Percentiles rank a stretch among this genome's conserved stretches.
Conservation (phyloP, 352 stramenopile species). For the Phytophthora quininea region DNA sequence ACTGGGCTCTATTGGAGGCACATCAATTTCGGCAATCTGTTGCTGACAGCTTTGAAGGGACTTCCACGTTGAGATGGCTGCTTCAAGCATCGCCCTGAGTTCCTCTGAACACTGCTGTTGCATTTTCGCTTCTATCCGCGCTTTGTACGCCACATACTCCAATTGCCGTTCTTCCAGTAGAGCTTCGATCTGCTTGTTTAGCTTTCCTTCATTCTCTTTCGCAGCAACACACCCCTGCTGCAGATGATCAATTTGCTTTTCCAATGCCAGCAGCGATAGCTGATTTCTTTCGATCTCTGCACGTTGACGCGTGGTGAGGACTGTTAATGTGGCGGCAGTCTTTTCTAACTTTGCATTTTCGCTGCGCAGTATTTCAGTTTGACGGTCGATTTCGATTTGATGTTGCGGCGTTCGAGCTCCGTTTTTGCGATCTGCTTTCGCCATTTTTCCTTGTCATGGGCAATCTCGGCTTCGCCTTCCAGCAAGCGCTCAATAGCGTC, state of each 20-base stretch:
- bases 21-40: conserved; percentile 25
- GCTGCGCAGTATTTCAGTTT: conserved; percentile 47
- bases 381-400: conserved; percentile 68
- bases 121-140: conserved; percentile 37
- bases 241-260: conserved; percentile 33
- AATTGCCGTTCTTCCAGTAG: conserved; percentile 42
- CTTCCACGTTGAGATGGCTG: conserved; percentile 46
- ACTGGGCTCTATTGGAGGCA: conserved; percentile 7
- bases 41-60: conserved; percentile 39
- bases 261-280: conserved; percentile 24
- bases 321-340: conserved; percentile 23
- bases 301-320: conserved; percentile 21
- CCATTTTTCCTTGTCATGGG: conserved; percentile 52
- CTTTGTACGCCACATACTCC: conserved; percentile 40
- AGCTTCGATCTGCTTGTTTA: conserved; percentile 42
- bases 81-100: conserved; percentile 39
- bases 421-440: conserved; percentile 44
- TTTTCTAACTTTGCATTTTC: conserved; percentile 52
- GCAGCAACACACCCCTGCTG: conserved; percentile 27
- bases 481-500: conserved; percentile 38
- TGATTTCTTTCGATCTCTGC: conserved; percentile 38
- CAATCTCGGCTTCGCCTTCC: conserved; percentile 40
- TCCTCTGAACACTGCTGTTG: conserved; percentile 33
- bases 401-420: conserved; percentile 58
- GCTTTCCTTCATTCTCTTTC: conserved; percentile 10